A percentile compares a stretch with the other conserved stretches of the same genome.
phyloP scores from a whole-genome alignment of 2,329 filamentous ascomycete species.

The Ilyonectria sp. region DNA sequence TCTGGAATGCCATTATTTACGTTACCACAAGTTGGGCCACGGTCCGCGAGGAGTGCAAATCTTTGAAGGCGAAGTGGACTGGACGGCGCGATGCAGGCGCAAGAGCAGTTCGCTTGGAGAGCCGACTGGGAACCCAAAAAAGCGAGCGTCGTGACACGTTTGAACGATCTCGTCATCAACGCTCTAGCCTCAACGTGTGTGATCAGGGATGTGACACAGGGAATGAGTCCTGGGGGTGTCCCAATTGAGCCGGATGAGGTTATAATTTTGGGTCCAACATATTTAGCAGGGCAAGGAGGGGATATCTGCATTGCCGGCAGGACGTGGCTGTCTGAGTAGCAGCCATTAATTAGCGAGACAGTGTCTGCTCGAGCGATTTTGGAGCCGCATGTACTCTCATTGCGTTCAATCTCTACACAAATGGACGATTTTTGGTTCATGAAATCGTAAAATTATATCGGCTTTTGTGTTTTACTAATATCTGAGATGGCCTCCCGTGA shows the following conservation, averaged over 20 bases:
- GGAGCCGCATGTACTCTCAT: not conserved
- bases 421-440: constrained; percentile 5
- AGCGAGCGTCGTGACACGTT: constrained; percentile 42
- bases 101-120: constrained; percentile 46
- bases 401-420: not conserved
- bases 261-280: not conserved
- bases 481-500: not conserved
- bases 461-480: not conserved
- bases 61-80: constrained; percentile 32
- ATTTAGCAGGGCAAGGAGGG: not conserved
- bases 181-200: not conserved
- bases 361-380: not conserved
- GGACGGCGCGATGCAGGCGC: constrained; percentile 23
- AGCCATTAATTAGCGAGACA: not conserved
- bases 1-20: constrained; percentile 87
- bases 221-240: constrained; percentile 22
- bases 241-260: not conserved
- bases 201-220: constrained; percentile 4
- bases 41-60: constrained; percentile 47
- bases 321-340: not conserved
- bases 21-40: constrained; percentile 73
- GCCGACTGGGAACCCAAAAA: constrained; percentile 41
- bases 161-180: constrained; percentile 36
- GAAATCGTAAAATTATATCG: constrained; percentile 11
- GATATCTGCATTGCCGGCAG: not conserved